phyloP scores from a whole-genome alignment of 2,329 filamentous ascomycete species.

The Cercospora sp. region DNA sequence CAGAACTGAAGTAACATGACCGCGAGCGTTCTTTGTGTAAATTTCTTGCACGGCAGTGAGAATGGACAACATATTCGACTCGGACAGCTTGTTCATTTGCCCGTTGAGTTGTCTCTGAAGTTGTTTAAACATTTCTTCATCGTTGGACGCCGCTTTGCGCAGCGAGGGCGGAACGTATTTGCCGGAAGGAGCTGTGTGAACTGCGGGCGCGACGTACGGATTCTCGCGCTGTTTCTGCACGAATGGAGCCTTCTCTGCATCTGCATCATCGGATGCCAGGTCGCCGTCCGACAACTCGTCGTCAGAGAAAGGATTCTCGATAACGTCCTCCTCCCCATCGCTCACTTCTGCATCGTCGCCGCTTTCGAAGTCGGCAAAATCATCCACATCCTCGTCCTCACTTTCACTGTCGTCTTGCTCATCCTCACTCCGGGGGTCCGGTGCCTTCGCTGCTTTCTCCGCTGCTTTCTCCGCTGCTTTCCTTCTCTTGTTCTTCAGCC shows the following conservation, averaged over 20 bases:
- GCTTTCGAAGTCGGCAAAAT: conserved; percentile 13
- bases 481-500: conserved; percentile 59
- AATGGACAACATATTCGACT: conserved; percentile 84
- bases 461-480: conserved; percentile 49
- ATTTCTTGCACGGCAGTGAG: conserved; percentile 78
- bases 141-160: conserved; percentile 62
- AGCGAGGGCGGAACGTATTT: conserved; percentile 93
- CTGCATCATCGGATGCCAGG: conserved; percentile 40
- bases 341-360: conserved; percentile 38
- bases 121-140: conserved; percentile 66
- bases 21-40: conserved; percentile 81
- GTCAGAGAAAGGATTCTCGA: conserved; percentile 38
- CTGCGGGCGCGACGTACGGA: conserved; percentile 76
- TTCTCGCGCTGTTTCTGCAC: conserved; percentile 66
- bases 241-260: conserved; percentile 35
- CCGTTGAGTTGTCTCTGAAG: conserved; percentile 82
- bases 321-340: conserved; percentile 35
- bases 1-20: conserved; percentile 79
- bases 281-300: conserved; percentile 39
- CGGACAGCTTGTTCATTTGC: conserved; percentile 87
- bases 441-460: neutral
- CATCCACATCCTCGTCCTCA: neutral
- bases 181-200: conserved; percentile 43
- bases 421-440: neutral
- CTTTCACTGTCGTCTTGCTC: conserved; percentile 29